phyloP scores from a whole-genome alignment of 371 early-diverging fungal genomes.

The Chytridium lagenaria region DNA sequence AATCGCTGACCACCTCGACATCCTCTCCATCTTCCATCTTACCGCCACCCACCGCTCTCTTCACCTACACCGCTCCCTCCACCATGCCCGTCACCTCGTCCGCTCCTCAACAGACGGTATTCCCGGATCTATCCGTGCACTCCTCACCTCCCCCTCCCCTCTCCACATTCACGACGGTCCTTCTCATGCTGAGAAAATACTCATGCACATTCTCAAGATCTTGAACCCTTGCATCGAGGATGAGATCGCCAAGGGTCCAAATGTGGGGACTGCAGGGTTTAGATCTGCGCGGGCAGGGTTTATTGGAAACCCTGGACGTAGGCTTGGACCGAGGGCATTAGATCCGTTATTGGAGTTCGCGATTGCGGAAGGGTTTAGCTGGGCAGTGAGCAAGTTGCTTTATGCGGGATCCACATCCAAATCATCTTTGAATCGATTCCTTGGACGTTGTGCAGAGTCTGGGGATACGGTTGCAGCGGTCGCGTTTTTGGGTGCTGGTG shows the following conservation, averaged over 20 bases:
- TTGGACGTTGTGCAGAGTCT: not conserved
- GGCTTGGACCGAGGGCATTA: constrained; percentile 4
- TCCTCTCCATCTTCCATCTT: not conserved
- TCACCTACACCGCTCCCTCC: not conserved
- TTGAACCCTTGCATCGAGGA: not conserved
- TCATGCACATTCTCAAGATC: not conserved
- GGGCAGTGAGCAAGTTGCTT: constrained; percentile 11
- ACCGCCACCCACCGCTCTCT: not conserved
- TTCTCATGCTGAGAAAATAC: not conserved
- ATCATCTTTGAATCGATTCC: constrained; percentile 6
- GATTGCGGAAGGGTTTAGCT: not conserved
- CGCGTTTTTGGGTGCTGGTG: constrained; percentile 6
- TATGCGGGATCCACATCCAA: constrained; percentile 15
- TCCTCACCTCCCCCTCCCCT: not conserved
- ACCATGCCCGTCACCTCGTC: not conserved
- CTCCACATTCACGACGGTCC: not conserved
- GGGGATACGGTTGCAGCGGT: not conserved
- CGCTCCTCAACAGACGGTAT: not conserved
- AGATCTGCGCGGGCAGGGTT: constrained; percentile 7
- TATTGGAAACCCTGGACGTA: constrained; percentile 1
- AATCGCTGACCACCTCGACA: not conserved
- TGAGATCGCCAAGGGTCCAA: not conserved
- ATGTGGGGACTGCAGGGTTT: not conserved
- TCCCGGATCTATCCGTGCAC: not conserved
- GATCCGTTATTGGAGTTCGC: constrained; percentile 12